phyloP scores from a whole-genome alignment of 495 filamentous ascomycete species.

The Halenospora varia region DNA sequence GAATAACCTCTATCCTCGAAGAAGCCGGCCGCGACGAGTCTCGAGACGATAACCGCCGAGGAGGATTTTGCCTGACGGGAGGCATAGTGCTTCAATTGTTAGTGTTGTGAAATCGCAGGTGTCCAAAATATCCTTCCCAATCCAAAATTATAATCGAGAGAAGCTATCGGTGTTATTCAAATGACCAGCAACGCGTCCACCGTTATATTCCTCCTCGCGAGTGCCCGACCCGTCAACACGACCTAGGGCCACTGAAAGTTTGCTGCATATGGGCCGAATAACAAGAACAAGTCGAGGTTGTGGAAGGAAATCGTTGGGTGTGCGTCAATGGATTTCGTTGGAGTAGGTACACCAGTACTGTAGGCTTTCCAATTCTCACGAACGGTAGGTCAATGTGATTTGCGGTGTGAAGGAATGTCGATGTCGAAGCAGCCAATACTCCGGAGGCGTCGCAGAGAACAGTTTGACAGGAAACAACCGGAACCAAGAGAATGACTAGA shows the following conservation, averaged over 20 bases:
- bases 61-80: neutral
- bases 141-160: slow-evolving; percentile 3
- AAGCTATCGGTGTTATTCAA: slow-evolving; percentile 1
- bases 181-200: slow-evolving; percentile 18
- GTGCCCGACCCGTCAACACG: slow-evolving; percentile 11
- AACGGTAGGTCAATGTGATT: slow-evolving; percentile 9
- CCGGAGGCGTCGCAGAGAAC: slow-evolving; percentile 51
- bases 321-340: slow-evolving; percentile 2
- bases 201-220: slow-evolving; percentile 1
- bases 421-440: slow-evolving; percentile 72
- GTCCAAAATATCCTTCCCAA: neutral
- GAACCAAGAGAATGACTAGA: slow-evolving; percentile 17
- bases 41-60: slow-evolving; percentile 5
- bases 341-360: too few species aligned
- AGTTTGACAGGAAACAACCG: slow-evolving; percentile 4
- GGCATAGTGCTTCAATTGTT: slow-evolving; percentile 5
- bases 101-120: neutral
- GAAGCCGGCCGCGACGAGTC: neutral
- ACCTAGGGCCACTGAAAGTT: slow-evolving; percentile 1
- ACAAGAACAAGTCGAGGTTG: neutral
- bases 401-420: slow-evolving; percentile 42
- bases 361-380: slow-evolving; percentile 3
- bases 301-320: neutral
- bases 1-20: slow-evolving; percentile 16
- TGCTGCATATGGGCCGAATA: slow-evolving; percentile 16